Base-by-base conservation (phyloP, 1,284 basidiomycete genomes). In the Ustilago tritici region DNA sequence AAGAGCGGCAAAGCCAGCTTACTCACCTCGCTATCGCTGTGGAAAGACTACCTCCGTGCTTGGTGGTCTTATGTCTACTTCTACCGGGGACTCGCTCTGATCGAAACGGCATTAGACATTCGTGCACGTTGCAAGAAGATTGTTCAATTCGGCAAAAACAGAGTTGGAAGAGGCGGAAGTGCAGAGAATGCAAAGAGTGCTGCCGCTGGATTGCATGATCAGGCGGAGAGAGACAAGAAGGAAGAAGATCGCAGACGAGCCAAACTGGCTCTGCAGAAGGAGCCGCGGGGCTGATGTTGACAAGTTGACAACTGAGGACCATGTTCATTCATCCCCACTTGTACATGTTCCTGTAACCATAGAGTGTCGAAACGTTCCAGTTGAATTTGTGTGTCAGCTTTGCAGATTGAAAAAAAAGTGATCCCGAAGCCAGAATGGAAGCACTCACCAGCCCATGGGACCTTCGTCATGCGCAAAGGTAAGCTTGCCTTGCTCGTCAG, bases 11-110 rank as follows among this genome's bases (percentile, higher is more conserved):
- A 47, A 10, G 61, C 70, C 4, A 73, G 66, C 28, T 50, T 70
- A 40, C 56, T 70, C 36, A 67, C 71, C 28, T 70, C 67, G 5
- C 49, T 70, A 14, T 59, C 64, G 12, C 49, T 78, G 17, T 79
- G 81, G 68, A 88, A 59, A 86, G 88, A 89, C 53, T 91, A 92
- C 82, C 88, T 93, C 66, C 55, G 62, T 47, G 78, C 79, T 0
- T 82, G 72, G 69, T 81, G 72, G 60, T 76, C 65, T 23, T 83
- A 82, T 63, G 56, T 79, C 35, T 85, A 80, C 65, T 84, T 85
- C 58, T 76, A 85, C 64, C 72, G 79, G 32, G 84, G 84, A 11
- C 76, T 85, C 7, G 74, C 79, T 17, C 46, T 85, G 65, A 65
- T 85, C 38, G 84, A 85, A 64, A 68, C 76, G 34, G 62, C 71